A percentile compares a stretch with the other conserved stretches of the same genome.
These are phyloP conservation scores for Geotrichum bryndzae DNA, from an alignment of 1,139 yeast genomes.

Conservation along the genomic window DNA sequence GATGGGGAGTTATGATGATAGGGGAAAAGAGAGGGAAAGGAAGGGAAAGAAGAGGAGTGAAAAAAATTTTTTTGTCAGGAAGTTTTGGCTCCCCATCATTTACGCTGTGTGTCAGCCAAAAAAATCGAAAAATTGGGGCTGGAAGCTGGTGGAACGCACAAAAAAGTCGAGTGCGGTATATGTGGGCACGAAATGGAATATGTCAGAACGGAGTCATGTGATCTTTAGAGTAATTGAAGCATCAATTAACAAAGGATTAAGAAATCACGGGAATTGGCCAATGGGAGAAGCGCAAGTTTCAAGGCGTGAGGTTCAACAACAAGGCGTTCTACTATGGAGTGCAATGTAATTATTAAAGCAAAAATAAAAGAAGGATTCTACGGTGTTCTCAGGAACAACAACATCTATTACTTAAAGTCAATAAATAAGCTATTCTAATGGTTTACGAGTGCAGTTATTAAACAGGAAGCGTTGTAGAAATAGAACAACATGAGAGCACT, in stretches of 20 bases:
- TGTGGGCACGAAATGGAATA: not conserved
- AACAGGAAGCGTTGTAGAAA: no score
- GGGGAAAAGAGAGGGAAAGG: not conserved
- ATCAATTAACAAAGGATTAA: no score
- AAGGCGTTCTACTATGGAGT: no score
- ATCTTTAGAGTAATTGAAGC: not conserved
- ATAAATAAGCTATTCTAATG: no score
- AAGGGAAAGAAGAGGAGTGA: not conserved
- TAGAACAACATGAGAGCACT: no score
- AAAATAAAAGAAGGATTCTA: no score
- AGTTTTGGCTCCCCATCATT: not conserved
- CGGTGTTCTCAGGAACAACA: no score
- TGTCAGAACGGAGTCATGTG: not conserved
- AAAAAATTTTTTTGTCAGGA: constrained; percentile 1
- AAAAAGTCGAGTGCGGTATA: not conserved
- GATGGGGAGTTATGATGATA: not conserved
- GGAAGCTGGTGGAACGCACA: not conserved
- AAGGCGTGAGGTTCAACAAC: no score
- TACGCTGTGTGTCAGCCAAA: not conserved
- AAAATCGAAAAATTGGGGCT: not conserved
- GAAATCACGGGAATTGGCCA: not conserved
- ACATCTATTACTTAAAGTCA: no score
- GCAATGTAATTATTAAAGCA: no score
- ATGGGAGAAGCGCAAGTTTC: not conserved
- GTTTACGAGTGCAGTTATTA: no score